Evolutionary conservation across 2,329 filamentous ascomycete species (phyloP), one percentile per base, ranked within the genome.

Genomic region (Exophiala alcalophila): DNA sequence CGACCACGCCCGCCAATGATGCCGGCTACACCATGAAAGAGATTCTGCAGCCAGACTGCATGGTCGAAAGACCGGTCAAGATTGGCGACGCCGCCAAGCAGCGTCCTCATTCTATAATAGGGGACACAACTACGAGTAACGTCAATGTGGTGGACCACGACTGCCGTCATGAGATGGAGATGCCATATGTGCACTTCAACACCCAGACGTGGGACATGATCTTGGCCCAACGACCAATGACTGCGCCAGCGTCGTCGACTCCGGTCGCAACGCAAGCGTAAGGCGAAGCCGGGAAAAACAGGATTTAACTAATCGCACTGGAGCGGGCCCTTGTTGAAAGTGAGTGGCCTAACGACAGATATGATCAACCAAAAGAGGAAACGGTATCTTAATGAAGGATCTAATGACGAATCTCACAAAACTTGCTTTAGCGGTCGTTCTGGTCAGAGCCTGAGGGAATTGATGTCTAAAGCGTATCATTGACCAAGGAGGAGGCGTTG

Each of bases 141-240:
- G 11, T 40, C 14, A 40, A 19, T 2, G 31, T 43, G 18, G 33
- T 45, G 6, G 41, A 42, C 27, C 33, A 14, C 24, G 44, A 36
- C 14, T 39, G 38, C 33, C 42, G 42, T 27, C 26, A 29, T 9
- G 37, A 40, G 9, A 27, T 46, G 15, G 27, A 44, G 16, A 21
- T 44, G 41, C 47, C 47, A 16, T 42, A 51, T n/a, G 44, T 56
- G 14, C 54, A 56, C 32, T 53, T 56, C 43, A 56, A 56, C 27
- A 53, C 54, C 4, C 42, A 46, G 23, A 56, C 54, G 3, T 56
- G 54, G 54, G 54, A 56, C 42, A 40, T 42, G 24, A 52, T 56
- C 8, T 29, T 56, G 24, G 44, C 25, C 3, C 35, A 41, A 18
- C 26, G 33, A 28, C 34, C 40, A 4, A 36, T 44, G 39, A 40